A percentile compares a stretch with the other conserved stretches of the same genome.
These are phyloP conservation scores for Aschersonia sp. DNA, from an alignment of 2,329 filamentous ascomycete species.

Conservation along the genomic window DNA sequence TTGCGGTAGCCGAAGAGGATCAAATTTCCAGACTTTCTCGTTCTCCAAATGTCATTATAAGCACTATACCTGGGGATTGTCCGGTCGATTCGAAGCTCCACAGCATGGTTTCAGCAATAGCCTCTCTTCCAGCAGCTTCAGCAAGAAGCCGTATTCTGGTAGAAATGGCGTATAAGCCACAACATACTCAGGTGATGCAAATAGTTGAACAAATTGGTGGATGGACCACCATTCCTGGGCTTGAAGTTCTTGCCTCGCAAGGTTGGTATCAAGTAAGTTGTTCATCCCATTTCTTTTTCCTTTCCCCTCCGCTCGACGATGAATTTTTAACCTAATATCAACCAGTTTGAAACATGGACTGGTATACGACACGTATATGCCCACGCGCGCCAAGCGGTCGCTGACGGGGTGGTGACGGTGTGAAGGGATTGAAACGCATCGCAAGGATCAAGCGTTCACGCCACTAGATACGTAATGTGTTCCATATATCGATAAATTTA, in stretches of 20 bases:
- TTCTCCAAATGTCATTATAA: constrained; percentile 53
- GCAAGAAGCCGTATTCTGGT: constrained; percentile 47
- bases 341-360: constrained; percentile 70
- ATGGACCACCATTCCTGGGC: constrained; percentile 73
- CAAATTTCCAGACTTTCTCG: constrained; percentile 37
- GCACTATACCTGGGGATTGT: constrained; percentile 79
- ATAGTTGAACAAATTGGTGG: constrained; percentile 56
- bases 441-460: too few species aligned
- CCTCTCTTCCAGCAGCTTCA: constrained; percentile 22
- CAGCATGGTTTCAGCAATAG: constrained; percentile 42
- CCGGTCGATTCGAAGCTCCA: constrained; percentile 63
- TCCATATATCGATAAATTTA: too few species aligned
- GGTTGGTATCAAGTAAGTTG: constrained; percentile 67
- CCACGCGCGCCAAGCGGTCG: constrained; percentile 49
- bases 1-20: constrained; percentile 37
- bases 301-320: not conserved
- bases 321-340: constrained; percentile 3
- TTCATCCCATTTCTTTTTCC: not conserved
- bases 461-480: too few species aligned
- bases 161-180: constrained; percentile 95
- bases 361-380: constrained; percentile 61
- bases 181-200: constrained; percentile 70
- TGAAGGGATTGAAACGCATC: too few species aligned
- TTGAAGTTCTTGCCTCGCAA: constrained; percentile 83
- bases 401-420: constrained; percentile 14